Percentiles rank a stretch among this genome's conserved stretches.
Conservation (phyloP, 371 early-diverging fungal species). For the Apophysomyces elegans region DNA sequence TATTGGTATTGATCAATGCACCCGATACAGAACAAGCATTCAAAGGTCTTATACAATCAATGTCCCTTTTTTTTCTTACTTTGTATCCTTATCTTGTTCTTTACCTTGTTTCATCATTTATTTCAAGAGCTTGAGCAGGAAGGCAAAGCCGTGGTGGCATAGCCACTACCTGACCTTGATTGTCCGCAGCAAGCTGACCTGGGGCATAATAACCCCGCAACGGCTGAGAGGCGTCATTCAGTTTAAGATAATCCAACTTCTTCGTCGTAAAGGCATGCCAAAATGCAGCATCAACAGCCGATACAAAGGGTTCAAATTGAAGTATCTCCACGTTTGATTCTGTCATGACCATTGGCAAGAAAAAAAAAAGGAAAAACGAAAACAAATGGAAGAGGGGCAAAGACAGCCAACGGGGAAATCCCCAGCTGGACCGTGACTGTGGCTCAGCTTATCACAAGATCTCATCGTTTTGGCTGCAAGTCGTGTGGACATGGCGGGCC, state of each 20-base stretch:
- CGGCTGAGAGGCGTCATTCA: constrained; percentile 65
- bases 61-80: constrained; percentile 2
- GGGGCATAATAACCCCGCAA: constrained; percentile 71
- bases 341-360: constrained; percentile 16
- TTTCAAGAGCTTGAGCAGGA: constrained; percentile 40
- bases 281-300: constrained; percentile 88
- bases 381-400: not conserved
- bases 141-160: constrained; percentile 36
- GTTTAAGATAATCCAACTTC: constrained; percentile 81
- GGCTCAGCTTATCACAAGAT: too few species aligned
- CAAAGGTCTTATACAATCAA: constrained; percentile 7
- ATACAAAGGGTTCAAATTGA: constrained; percentile 83
- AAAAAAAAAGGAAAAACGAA: not conserved
- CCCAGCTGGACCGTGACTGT: too few species aligned
- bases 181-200: constrained; percentile 40
- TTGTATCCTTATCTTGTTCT: not conserved
- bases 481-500: too few species aligned
- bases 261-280: constrained; percentile 84
- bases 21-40: constrained; percentile 58
- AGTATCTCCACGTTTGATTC: constrained; percentile 49
- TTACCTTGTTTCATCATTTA: constrained; percentile 28
- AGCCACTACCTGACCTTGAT: constrained; percentile 15
- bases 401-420: too few species aligned
- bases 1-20: constrained; percentile 83
- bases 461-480: too few species aligned